phyloP scores from a whole-genome alignment of 2,329 filamentous ascomycete genomes.

The Colletotrichum sp. region DNA sequence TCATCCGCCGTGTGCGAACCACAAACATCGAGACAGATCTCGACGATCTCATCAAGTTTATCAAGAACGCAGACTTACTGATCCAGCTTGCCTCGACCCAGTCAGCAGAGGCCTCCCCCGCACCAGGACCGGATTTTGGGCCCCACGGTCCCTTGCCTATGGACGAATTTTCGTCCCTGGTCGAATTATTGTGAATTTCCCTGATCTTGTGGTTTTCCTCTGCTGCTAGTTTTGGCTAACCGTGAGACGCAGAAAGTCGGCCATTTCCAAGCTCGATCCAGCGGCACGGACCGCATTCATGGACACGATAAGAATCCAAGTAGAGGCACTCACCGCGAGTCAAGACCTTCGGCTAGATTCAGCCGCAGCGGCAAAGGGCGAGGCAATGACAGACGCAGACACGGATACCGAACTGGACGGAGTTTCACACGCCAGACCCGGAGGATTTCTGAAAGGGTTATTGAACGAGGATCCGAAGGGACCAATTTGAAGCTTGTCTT shows the following conservation, averaged over 20 bases:
- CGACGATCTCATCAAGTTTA: conserved; percentile 17
- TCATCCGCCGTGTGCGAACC: conserved; percentile 18
- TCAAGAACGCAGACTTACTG: conserved; percentile 22
- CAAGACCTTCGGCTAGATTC: not conserved
- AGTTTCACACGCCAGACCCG: not conserved
- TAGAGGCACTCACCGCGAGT: not conserved
- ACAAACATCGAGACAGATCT: conserved; percentile 13
- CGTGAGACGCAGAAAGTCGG: not conserved
- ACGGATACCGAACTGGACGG: not conserved
- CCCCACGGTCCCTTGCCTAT: not conserved
- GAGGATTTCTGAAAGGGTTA: not conserved
- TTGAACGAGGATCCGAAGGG: conserved; percentile 1
- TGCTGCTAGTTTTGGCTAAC: not conserved
- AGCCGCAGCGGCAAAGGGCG: not conserved
- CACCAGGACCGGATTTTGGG: not conserved
- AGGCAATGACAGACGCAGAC: not conserved
- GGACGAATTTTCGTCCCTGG: conserved; percentile 7
- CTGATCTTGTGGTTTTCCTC: not conserved
- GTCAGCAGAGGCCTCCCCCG: not conserved
- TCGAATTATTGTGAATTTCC: conserved; percentile 7
- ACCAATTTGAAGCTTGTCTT: not conserved
- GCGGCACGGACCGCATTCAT: not conserved
- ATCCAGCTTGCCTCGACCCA: conserved; percentile 8
- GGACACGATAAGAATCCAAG: conserved; percentile 5
- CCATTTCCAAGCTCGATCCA: conserved; percentile 8